Conservation (phyloP, 2,329 filamentous ascomycete species). For the Hymenoscyphus salicellus region DNA sequence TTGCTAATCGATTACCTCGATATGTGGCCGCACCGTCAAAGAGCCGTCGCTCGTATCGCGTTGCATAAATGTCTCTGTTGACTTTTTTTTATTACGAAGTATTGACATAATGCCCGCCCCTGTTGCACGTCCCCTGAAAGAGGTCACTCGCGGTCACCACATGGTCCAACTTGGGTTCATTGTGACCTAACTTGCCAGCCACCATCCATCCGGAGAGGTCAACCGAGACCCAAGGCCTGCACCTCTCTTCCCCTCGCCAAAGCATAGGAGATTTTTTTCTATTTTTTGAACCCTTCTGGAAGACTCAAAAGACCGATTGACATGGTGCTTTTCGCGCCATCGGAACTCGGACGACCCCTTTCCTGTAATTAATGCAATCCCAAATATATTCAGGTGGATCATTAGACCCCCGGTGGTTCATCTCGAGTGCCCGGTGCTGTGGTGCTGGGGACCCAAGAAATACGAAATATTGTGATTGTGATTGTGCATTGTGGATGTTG, state of each 20-base stretch:
- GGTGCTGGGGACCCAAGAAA: neutral
- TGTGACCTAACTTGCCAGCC: neutral
- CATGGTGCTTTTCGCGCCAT: neutral
- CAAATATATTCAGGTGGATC: slow-evolving; percentile 2
- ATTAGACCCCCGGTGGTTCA: neutral
- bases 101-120: neutral
- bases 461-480: slow-evolving; percentile 2
- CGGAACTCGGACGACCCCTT: neutral
- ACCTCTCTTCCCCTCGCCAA: neutral
- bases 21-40: neutral
- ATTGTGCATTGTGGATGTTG: slow-evolving; percentile 1
- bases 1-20: neutral
- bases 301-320: neutral
- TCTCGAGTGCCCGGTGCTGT: neutral
- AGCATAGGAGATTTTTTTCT: too few relatives aligned
- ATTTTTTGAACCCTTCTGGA: slow-evolving; percentile 1
- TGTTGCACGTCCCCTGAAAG: neutral
- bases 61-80: slow-evolving; percentile 2
- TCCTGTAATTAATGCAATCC: slow-evolving; percentile 1
- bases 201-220: neutral
- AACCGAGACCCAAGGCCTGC: neutral
- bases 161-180: neutral
- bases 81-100: neutral
- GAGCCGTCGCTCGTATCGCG: neutral
- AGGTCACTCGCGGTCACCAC: too few relatives aligned